These are phyloP conservation scores for Apium graveolens DNA, from an alignment of 129 eudicot genomes.

Conservation along the genomic window DNA sequence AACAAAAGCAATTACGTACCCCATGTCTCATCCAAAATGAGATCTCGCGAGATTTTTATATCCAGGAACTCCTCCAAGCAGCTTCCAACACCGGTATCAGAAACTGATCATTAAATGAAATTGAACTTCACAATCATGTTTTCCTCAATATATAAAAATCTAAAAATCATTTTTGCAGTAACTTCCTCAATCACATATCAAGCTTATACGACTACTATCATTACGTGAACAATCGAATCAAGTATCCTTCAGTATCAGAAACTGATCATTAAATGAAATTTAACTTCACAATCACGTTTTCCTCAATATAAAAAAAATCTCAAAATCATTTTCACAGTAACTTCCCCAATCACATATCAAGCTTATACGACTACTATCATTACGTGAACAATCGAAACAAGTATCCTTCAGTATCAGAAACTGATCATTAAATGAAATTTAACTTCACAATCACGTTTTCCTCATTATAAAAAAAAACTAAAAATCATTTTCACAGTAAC, in stretches of 20 bases:
- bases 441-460: neutral
- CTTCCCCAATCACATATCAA: neutral
- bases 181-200: neutral
- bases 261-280: slow-evolving; percentile 36
- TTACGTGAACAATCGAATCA: neutral
- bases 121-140: neutral
- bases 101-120: slow-evolving; percentile 44
- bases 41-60: slow-evolving; percentile 30
- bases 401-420: slow-evolving; percentile 36
- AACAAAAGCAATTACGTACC: slow-evolving; percentile 23
- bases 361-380: neutral
- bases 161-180: neutral
- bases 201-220: neutral
- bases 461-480: neutral
- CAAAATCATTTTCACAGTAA: neutral
- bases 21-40: slow-evolving; percentile 29
- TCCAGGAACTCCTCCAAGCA: slow-evolving; percentile 65
- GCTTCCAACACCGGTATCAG: slow-evolving; percentile 93
- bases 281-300: neutral
- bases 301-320: neutral
- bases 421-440: slow-evolving; percentile 31
- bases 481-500: neutral
- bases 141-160: neutral
- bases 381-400: neutral
- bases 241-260: slow-evolving; percentile 30